Evolutionary conservation across 108 stramenopile species (phyloP).

Genomic region (Epithemia pelagica): DNA sequence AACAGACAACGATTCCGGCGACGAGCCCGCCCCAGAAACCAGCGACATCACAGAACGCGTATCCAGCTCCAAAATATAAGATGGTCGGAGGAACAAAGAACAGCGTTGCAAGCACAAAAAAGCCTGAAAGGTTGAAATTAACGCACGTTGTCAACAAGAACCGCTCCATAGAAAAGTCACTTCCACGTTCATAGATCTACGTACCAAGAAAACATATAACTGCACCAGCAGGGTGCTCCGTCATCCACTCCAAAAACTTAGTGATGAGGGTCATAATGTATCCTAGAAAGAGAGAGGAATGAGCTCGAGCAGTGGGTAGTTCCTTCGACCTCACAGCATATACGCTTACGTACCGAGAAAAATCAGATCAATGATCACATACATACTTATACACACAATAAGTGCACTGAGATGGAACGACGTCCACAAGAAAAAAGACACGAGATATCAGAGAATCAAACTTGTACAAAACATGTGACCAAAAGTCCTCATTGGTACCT

Average conservation of each 20-base stretch:
- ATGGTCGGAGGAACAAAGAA: slow-evolving; percentile 60
- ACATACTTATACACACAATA: not conserved
- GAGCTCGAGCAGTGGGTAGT: too few relatives aligned
- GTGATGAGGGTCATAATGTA: not conserved
- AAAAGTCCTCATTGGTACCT: not conserved
- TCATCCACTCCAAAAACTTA: slow-evolving; percentile 51
- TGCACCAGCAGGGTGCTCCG: slow-evolving; percentile 41
- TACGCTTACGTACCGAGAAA: not conserved
- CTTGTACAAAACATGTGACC: too few relatives aligned
- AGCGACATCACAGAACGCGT: slow-evolving; percentile 55
- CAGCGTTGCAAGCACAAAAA: slow-evolving; percentile 57
- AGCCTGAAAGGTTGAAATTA: slow-evolving; percentile 16
- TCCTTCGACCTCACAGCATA: too few relatives aligned
- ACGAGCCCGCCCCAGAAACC: slow-evolving; percentile 49
- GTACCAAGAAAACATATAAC: slow-evolving; percentile 41
- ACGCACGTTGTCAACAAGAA: too few relatives aligned
- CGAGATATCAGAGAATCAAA: too few relatives aligned
- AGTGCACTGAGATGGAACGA: not conserved
- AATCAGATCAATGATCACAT: slow-evolving; percentile 7
- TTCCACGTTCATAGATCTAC: too few relatives aligned
- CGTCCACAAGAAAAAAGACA: not conserved
- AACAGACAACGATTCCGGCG: slow-evolving; percentile 40
- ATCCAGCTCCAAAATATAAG: slow-evolving; percentile 68
- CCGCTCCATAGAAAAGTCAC: too few relatives aligned
- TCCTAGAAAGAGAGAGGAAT: not conserved